Base-by-base conservation (phyloP, 345 rosid species). In the Capsella bursapastoris region DNA sequence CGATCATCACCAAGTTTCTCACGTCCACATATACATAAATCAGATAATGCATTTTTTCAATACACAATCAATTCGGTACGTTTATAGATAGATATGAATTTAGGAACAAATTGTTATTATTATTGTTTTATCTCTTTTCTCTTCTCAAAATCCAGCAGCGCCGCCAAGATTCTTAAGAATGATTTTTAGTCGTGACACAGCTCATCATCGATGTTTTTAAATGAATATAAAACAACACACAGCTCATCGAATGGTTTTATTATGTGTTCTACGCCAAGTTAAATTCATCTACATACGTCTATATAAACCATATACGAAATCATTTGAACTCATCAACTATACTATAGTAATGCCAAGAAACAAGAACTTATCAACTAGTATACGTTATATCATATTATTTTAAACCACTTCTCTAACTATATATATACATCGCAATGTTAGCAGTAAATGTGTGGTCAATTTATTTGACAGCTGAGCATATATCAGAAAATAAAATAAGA, bases 101-200 rank as follows among this genome's bases (percentile, higher is more conserved):
- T 32, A 64, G 34, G 18, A 22, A 43, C 43, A 10, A 70, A 7
- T 16, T 13, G 4, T 0, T 45, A 22, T 22, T 45, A 22, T 22
- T 22, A 22, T 22, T 22, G 25, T 22, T 22, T 22, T 22, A 22
- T 32, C 45, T 45, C 6, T 6, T 10, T 51, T 63, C 14, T 53
- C 45, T 9, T 43, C n/a, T 22, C 70, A 25, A 55, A 73, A 53
- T 55, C 48, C 70, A 73, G 64, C 77, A 55, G 56, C 64, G 77
- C 56, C 64, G 57, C 41, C 48, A 55, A 64, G 57, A 64, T 72
- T 72, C 77, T 32, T 32, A 22, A 40, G 12, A 45, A 32, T 48
- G 66, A 48, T 57, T 58, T 22, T 70, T 53, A 38, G 64, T 71
- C 64, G 64, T 25, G 49, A 43, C 64, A 73, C 77, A 73, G 64